Conservation (phyloP, 2,329 filamentous ascomycete species). For the Fusarium sulawesiense region DNA sequence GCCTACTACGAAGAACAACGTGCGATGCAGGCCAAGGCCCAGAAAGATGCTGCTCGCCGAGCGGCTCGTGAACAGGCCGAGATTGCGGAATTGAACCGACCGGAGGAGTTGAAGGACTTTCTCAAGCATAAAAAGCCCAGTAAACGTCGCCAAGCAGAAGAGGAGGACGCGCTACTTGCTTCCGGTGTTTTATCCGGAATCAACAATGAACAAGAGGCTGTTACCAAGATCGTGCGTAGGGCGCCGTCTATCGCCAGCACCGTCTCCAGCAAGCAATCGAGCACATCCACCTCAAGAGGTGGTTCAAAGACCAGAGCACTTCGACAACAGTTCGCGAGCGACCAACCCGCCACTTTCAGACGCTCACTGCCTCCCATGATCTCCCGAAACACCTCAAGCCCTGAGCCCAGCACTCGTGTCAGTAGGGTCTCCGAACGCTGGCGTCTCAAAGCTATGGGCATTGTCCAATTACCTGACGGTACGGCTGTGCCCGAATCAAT, state of each 20-base stretch:
- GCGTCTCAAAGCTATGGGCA: constrained; percentile 62
- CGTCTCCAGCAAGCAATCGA: constrained; percentile 38
- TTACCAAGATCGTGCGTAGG: constrained; percentile 51
- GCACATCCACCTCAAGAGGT: constrained; percentile 36
- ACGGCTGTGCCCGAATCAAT: constrained; percentile 64
- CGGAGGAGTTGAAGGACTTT: constrained; percentile 51
- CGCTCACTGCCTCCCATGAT: constrained; percentile 55
- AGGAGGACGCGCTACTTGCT: constrained; percentile 55
- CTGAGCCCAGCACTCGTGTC: constrained; percentile 43
- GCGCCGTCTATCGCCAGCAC: constrained; percentile 41
- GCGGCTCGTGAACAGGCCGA: constrained; percentile 44
- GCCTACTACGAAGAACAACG: constrained; percentile 57
- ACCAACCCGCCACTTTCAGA: constrained; percentile 50
- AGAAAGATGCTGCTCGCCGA: constrained; percentile 50
- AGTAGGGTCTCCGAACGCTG: constrained; percentile 59
- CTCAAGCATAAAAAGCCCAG: constrained; percentile 49
- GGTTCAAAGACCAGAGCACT: constrained; percentile 54
- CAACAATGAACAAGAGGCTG: constrained; percentile 52
- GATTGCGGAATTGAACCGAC: constrained; percentile 46
- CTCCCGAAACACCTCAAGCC: constrained; percentile 42
- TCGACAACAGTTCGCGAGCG: constrained; percentile 49
- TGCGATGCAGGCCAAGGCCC: constrained; percentile 48
- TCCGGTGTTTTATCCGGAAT: constrained; percentile 58
- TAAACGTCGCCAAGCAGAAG: constrained; percentile 49
- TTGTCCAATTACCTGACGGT: constrained; percentile 65